Evolutionary conservation across 2,329 filamentous ascomycete genomes (phyloP).

Genomic region (Paraphaeosphaeria sporulosa): DNA sequence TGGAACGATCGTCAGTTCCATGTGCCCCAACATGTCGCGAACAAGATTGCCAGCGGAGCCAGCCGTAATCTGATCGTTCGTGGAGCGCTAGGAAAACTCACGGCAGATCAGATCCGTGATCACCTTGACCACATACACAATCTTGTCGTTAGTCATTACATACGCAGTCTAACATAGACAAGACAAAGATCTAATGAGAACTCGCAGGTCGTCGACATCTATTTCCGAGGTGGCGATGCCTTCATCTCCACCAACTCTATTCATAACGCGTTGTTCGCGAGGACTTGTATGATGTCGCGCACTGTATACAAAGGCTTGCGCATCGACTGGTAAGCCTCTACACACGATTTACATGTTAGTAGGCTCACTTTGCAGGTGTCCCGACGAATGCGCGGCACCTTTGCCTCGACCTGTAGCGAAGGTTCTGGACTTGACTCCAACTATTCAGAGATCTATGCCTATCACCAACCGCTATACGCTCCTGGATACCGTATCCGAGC

Average conservation of each 20-base stretch:
- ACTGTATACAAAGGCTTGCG: constrained; percentile 73
- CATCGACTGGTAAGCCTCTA: constrained; percentile 65
- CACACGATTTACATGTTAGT: too few species aligned
- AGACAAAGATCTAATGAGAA: too few species aligned
- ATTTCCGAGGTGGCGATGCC: constrained; percentile 65
- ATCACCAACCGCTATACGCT: constrained; percentile 42
- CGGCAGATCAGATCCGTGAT: constrained; percentile 69
- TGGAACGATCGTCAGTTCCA: constrained; percentile 78
- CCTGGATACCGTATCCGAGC: constrained; percentile 36
- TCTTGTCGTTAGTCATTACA: constrained; percentile 54
- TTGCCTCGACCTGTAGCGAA: constrained; percentile 47
- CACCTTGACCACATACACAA: constrained; percentile 87
- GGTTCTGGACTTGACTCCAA: constrained; percentile 15
- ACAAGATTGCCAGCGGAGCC: constrained; percentile 71
- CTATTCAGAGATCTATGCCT: constrained; percentile 25
- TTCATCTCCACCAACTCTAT: constrained; percentile 80
- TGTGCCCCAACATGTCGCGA: constrained; percentile 67
- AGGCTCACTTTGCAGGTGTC: constrained; percentile 43
- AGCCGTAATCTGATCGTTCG: constrained; percentile 78
- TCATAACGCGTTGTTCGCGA: constrained; percentile 76
- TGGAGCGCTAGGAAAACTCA: constrained; percentile 63
- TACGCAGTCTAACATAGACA: too few species aligned
- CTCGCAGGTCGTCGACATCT: constrained; percentile 66
- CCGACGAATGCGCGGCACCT: constrained; percentile 75
- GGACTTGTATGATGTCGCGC: constrained; percentile 75